Evolutionary conservation across 1,284 basidiomycete species (phyloP), one percentile per base, ranked within the genome.

Genomic region (Rhodotorula mucilaginosa): DNA sequence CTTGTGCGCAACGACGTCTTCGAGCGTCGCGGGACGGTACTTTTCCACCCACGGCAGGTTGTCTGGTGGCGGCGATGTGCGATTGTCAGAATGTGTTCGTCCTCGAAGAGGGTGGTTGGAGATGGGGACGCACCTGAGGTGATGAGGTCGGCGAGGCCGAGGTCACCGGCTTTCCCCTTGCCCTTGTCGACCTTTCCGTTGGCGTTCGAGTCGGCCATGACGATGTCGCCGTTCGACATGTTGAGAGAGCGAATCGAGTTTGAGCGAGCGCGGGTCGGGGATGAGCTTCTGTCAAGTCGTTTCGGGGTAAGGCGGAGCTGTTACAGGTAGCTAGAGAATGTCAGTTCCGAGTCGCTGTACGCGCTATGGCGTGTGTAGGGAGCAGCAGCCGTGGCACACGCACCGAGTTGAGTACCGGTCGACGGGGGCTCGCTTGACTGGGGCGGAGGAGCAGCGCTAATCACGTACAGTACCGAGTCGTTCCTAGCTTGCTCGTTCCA

Each of bases 1-100:
- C 76, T 91, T 89, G 80, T 97, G 94, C 0, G 93, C 94, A 4
- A 97, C 94, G 31, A 97, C 92, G 78, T 97, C 94, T 77, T 90
- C 88, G 68, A 97, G 82, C 2, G 89, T 89, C 5, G 89, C 89
- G 8, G 94, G 94, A 67, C 94, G 84, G 81, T 97, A 97, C 82
- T 97, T 97, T 81, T 97, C 94, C 31, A 97, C 94, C 94, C 94
- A 97, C 61, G 68, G 72, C 29, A 74, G 57, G 7, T 56, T 51
- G 54, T 70, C 65, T 29, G 51, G 15, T 1, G 19, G 26, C 19
- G 31, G 29, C 47, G 15, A 18, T 5, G 44, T 29, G 23, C 21
- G 48, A 26, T 2, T 13, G 54, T 26, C 29, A 58, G 48, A 3
- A 13, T 1, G 19, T 10, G 16, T 21, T 21, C 6, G 46, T 5